phyloP scores from a whole-genome alignment of 768 basidiomycete species.

The Phylloporus arenicola region DNA sequence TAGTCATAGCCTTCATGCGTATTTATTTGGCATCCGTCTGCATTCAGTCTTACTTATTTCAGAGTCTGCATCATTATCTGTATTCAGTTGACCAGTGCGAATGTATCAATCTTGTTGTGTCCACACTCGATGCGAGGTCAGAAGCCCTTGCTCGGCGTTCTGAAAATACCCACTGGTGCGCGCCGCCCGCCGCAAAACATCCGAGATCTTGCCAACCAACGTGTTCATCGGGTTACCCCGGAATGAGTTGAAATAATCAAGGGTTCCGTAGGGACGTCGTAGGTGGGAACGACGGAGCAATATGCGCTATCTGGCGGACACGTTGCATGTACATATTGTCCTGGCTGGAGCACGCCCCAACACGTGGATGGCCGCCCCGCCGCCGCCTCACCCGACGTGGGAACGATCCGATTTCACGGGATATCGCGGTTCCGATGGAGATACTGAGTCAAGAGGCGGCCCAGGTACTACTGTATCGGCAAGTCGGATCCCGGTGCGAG shows the following conservation, averaged over 20 bases:
- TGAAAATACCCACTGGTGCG: not conserved
- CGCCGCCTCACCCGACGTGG: too few relatives aligned
- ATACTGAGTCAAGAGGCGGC: too few relatives aligned
- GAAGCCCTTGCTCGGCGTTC: not conserved
- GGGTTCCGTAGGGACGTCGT: not conserved
- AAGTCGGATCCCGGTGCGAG: too few relatives aligned
- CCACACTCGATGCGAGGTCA: not conserved
- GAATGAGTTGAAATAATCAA: not conserved
- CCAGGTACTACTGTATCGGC: too few relatives aligned
- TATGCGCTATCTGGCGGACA: too few relatives aligned
- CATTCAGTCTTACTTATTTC: not conserved
- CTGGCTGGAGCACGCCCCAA: too few relatives aligned
- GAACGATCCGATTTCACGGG: too few relatives aligned
- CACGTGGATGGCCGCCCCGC: too few relatives aligned
- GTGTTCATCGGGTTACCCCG: not conserved
- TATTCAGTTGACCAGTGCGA: constrained; percentile 2
- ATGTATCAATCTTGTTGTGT: not conserved
- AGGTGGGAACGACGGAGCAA: too few relatives aligned
- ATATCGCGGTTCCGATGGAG: too few relatives aligned
- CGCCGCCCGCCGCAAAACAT: not conserved
- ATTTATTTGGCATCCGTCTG: not conserved
- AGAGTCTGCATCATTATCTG: not conserved
- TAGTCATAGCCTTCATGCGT: not conserved
- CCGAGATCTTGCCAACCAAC: not conserved
- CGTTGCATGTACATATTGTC: too few relatives aligned